Conservation (phyloP, 192 early-diverging fungal species). For the Linnemannia hyalina region DNA sequence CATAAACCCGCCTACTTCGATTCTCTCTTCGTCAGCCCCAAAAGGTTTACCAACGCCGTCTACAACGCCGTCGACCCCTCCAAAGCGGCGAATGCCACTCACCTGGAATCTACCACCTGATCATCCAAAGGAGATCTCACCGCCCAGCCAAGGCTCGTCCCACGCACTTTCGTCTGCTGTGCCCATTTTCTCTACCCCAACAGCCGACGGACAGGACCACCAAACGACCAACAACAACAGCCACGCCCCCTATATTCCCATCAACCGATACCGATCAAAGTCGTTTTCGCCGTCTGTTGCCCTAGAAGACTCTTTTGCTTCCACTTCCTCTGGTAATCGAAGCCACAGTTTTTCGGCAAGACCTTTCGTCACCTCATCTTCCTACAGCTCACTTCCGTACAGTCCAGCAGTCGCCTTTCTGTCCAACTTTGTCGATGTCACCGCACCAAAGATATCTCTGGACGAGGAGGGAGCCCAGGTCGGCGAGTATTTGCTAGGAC, state of each 20-base stretch:
- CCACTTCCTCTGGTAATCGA: background rate
- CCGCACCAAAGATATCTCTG: conserved; percentile 11
- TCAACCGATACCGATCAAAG: conserved; percentile 9
- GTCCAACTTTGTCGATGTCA: conserved; percentile 39
- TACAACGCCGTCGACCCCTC: background rate
- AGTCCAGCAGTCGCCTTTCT: conserved; percentile 56
- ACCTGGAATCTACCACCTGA: background rate
- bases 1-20: background rate
- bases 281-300: background rate
- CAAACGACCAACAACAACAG: background rate
- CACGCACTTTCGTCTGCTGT: background rate
- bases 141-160: background rate
- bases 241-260: conserved; percentile 10
- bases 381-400: conserved; percentile 46
- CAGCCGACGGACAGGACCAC: background rate
- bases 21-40: background rate
- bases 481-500: conserved; percentile 76
- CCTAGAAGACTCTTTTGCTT: background rate
- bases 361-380: conserved; percentile 33
- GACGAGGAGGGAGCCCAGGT: conserved; percentile 82
- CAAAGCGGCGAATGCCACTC: background rate
- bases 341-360: background rate
- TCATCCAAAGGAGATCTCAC: background rate
- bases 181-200: background rate
- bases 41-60: background rate